Conservation (phyloP, 441 rosid species). For the Gossypium davidsonii region DNA sequence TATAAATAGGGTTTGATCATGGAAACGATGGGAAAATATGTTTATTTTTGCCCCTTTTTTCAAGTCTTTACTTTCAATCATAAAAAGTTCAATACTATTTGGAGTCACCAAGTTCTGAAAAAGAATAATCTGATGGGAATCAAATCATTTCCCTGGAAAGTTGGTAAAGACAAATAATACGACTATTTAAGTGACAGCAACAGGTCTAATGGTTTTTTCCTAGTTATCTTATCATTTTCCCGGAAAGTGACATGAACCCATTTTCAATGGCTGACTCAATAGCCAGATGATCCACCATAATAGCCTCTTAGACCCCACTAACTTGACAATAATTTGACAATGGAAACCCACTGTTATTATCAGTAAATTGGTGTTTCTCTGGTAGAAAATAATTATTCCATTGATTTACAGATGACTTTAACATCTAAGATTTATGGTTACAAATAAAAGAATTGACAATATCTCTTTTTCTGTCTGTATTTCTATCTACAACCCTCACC, state of each 20-base stretch:
- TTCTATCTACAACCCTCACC: slow-evolving; percentile 37
- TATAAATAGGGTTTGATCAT: slow-evolving; percentile 40
- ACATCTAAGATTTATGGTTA: slow-evolving; percentile 24
- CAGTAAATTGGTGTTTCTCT: slow-evolving; percentile 19
- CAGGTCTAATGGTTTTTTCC: background rate
- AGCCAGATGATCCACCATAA: background rate
- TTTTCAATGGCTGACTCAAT: background rate
- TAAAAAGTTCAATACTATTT: background rate
- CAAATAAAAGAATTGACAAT: slow-evolving; percentile 40
- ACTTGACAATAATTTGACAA: background rate
- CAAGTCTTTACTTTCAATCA: background rate
- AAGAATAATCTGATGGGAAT: background rate
- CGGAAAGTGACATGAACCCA: slow-evolving; percentile 10
- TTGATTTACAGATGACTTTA: slow-evolving; percentile 31
- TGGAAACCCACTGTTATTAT: slow-evolving; percentile 2
- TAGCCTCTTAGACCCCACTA: slow-evolving; percentile 2
- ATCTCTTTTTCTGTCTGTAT: slow-evolving; percentile 29
- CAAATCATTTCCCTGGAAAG: slow-evolving; percentile 5
- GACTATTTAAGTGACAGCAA: background rate
- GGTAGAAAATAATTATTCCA: slow-evolving; percentile 25
- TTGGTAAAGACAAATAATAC: background rate
- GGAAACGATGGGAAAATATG: slow-evolving; percentile 47
- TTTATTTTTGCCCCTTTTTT: slow-evolving; percentile 25
- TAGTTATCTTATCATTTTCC: background rate
- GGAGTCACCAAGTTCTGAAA: background rate